Base-by-base conservation (phyloP, 192 early-diverging fungal species). In the Coemansia nantahalensis region DNA sequence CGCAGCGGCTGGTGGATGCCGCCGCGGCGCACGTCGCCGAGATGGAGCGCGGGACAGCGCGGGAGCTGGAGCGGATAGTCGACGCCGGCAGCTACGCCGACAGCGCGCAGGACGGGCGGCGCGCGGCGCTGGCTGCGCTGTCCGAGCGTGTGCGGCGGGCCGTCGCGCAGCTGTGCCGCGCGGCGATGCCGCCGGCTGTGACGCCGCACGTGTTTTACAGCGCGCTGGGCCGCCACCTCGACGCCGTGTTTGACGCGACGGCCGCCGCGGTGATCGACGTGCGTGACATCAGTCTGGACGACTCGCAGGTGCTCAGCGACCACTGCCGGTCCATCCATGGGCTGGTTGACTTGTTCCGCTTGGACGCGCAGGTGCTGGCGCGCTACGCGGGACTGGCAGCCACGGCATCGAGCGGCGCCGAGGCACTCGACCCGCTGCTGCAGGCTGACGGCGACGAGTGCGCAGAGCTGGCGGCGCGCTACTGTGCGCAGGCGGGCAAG, bases 301-400 rank as follows among this genome's bases (percentile, higher is more conserved):
- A 75, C 47, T 75, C 71, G 52, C 55, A 67, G 36, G 56, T 41
- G 14, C 51, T 75, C 17, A 63, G 59, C 36, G 59, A 75, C 17
- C 56, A 75, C 23, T 75, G 71, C 32, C 59, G 65, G 8, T 13
- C 17, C 2, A 11, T 57, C 4, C 28, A 39, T 3, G 3, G 28
- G 18, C 46, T 74, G 13, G 23, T 24, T 4, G 23, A 12, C 24
- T 16, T 56, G 8, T 60, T 61, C 40, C 52, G 32, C 9, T 45
- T 61, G 23, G 62, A 65, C n/a, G 14, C 48, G 12, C n/a, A 42
- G 9, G 17, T 37, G 7, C 24, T 50, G 11, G 33, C 16, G 19
- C 15, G 40, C 4, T 62, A 65, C 39, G 22, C 15, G 41, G 46
- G 15, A 6, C 34, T 39, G 50, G 23, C 21, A 18, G n/a, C 10